phyloP scores from a whole-genome alignment of 1,284 basidiomycete species.

The Naganishia cerealis region DNA sequence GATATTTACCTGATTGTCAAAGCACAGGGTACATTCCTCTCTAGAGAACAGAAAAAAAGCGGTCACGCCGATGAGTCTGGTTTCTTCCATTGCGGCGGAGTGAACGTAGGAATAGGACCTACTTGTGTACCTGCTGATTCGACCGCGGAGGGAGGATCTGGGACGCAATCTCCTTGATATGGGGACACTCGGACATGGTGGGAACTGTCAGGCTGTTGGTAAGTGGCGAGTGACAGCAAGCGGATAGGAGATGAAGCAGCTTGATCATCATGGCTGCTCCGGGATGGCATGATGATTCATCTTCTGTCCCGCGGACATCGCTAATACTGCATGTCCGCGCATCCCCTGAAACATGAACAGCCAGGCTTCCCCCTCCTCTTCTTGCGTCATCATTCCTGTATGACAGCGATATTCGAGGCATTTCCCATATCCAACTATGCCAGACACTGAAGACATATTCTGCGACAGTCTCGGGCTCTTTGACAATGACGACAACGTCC shows the following conservation, averaged over 20 bases:
- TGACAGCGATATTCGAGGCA: no score
- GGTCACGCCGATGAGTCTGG: not conserved
- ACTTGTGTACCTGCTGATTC: constrained; percentile 53
- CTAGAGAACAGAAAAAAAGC: constrained; percentile 36
- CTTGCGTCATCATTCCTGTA: no score
- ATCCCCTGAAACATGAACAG: not conserved
- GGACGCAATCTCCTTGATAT: constrained; percentile 39
- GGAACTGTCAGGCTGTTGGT: no score
- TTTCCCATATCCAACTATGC: not conserved
- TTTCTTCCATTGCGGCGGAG: not conserved
- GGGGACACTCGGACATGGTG: constrained; percentile 39
- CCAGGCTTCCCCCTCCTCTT: no score
- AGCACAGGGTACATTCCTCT: constrained; percentile 75
- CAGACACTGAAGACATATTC: constrained; percentile 19
- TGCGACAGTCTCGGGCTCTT: constrained; percentile 11
- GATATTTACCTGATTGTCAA: constrained; percentile 76
- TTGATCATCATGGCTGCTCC: not conserved
- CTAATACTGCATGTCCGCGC: not conserved
- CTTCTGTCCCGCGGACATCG: not conserved
- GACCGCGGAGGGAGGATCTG: constrained; percentile 43
- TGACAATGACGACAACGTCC: not conserved
- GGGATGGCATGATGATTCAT: not conserved
- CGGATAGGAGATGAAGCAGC: not conserved
- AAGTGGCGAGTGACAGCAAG: not conserved
- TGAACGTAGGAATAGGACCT: constrained; percentile 24